Conservation (phyloP, 345 rosid genomes). For the Erodium maritimum region DNA sequence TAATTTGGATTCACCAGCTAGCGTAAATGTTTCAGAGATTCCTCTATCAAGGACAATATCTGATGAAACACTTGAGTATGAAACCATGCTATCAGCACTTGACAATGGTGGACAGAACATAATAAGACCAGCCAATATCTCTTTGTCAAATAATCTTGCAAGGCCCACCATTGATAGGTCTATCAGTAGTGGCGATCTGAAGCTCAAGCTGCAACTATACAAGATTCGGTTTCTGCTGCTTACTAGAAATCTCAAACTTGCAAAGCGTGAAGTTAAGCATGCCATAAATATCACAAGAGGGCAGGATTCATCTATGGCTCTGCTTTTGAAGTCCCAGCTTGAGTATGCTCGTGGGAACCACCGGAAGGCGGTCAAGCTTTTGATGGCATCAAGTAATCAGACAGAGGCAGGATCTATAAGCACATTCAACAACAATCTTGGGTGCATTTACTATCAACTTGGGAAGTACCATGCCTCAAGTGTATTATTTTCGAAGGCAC, state of each 20-base stretch:
- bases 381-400: slow-evolving; percentile 65
- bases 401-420: slow-evolving; percentile 58
- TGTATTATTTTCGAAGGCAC: slow-evolving; percentile 65
- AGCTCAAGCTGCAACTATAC: slow-evolving; percentile 91
- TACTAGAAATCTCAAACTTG: slow-evolving; percentile 79
- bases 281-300: slow-evolving; percentile 87
- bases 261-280: slow-evolving; percentile 94
- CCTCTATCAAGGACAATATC: slow-evolving; percentile 57
- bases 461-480: slow-evolving; percentile 56
- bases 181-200: slow-evolving; percentile 53
- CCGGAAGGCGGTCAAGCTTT: slow-evolving; percentile 85
- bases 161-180: slow-evolving; percentile 48
- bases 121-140: slow-evolving; percentile 36
- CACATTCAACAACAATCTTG: slow-evolving; percentile 84
- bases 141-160: slow-evolving; percentile 44
- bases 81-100: slow-evolving; percentile 32
- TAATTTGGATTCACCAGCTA: slow-evolving; percentile 42
- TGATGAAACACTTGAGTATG: slow-evolving; percentile 79
- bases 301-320: slow-evolving; percentile 79
- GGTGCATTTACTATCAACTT: slow-evolving; percentile 79
- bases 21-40: slow-evolving; percentile 49
- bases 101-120: slow-evolving; percentile 63
- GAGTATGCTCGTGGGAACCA: slow-evolving; percentile 94
- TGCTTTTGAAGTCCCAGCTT: slow-evolving; percentile 87
- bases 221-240: slow-evolving; percentile 81